phyloP scores from a whole-genome alignment of 192 early-diverging fungal genomes.

The Umbelopsis ramanniana region DNA sequence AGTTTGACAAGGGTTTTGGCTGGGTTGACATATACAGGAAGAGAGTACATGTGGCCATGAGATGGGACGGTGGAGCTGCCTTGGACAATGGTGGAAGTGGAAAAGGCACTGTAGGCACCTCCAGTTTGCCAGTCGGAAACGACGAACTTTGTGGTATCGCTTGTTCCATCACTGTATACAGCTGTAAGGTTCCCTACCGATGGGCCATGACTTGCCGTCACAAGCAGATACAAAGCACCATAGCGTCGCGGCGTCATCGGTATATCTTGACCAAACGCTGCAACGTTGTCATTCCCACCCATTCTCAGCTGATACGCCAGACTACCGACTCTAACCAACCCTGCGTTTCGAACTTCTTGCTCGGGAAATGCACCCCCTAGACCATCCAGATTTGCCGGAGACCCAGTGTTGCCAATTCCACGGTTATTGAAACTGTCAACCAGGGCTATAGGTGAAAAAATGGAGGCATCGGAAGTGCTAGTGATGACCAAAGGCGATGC shows the following conservation, averaged over 20 bases:
- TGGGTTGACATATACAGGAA: conserved; percentile 24
- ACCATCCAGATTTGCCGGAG: background rate
- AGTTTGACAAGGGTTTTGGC: conserved; percentile 20
- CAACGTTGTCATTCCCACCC: conserved; percentile 14
- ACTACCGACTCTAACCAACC: background rate
- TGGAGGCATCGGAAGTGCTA: background rate
- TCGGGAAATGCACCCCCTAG: background rate
- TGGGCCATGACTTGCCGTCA: conserved; percentile 20
- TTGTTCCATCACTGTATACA: conserved; percentile 27
- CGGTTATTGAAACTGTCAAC: background rate
- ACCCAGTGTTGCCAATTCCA: background rate
- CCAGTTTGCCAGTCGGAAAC: conserved; percentile 32
- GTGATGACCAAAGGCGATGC: background rate
- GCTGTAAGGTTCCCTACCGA: background rate
- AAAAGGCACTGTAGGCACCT: background rate
- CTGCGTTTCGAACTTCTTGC: background rate
- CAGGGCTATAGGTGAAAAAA: background rate
- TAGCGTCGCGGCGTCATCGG: background rate
- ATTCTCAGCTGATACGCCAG: background rate
- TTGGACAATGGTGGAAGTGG: background rate
- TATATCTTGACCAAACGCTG: conserved; percentile 1
- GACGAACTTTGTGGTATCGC: conserved; percentile 1
- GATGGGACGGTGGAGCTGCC: background rate
- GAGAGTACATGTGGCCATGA: conserved; percentile 5
- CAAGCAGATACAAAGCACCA: conserved; percentile 28